Percentiles rank a stretch among this genome's conserved stretches.
phyloP scores from a whole-genome alignment of 805 yeast genomes.

The Maudiozyma turicensis region DNA sequence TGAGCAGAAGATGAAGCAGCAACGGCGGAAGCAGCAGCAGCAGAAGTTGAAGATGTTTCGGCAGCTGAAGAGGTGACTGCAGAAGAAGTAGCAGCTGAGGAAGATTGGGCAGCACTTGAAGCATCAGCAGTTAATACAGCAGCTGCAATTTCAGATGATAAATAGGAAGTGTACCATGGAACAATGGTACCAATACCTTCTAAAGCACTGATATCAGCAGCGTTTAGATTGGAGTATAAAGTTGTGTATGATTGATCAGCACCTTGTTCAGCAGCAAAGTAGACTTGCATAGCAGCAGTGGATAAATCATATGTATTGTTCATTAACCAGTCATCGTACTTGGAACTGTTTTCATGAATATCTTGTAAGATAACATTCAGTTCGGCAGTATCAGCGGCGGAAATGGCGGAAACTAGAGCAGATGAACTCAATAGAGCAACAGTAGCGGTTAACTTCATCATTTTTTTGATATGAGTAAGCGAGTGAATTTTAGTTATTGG shows the following conservation, averaged over 20 bases:
- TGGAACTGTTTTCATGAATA: conserved; percentile 6
- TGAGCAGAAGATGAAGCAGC: neutral
- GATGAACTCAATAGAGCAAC: neutral
- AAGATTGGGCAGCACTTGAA: neutral
- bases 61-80: neutral
- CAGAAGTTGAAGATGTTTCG: neutral
- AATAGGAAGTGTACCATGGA: conserved; percentile 27
- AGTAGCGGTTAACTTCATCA: neutral
- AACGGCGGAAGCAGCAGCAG: neutral
- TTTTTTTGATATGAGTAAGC: neutral
- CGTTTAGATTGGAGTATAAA: neutral
- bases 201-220: conserved; percentile 6
- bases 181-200: conserved; percentile 15
- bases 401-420: conserved; percentile 3
- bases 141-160: conserved; percentile 8
- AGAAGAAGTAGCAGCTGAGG: neutral
- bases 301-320: neutral
- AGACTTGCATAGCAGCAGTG: neutral
- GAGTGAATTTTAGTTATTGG: neutral
- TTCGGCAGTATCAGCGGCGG: conserved; percentile 9
- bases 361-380: conserved; percentile 11
- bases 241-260: neutral
- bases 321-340: conserved; percentile 3
- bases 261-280: neutral
- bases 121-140: neutral